phyloP scores from a whole-genome alignment of 2,329 filamentous ascomycete species.

The Xylaria sp. region DNA sequence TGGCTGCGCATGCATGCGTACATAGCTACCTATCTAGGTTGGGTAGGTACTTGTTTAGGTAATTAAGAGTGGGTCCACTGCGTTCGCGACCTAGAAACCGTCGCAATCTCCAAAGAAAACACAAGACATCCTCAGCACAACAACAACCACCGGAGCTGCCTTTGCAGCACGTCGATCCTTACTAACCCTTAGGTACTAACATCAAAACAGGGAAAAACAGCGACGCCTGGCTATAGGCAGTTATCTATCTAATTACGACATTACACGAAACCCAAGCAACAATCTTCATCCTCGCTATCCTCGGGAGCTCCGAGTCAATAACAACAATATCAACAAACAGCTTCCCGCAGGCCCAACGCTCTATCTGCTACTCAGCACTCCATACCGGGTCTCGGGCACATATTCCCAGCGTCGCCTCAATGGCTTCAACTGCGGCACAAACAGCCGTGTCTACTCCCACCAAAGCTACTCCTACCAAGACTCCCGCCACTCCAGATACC shows the following conservation, averaged over 20 bases:
- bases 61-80: constrained; percentile 13
- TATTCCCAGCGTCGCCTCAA: constrained; percentile 35
- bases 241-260: constrained; percentile 19
- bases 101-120: constrained; percentile 34
- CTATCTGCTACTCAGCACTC: not conserved
- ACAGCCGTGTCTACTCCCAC: constrained; percentile 57
- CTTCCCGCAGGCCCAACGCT: not conserved
- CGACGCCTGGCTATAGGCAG: not conserved
- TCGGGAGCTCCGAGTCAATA: constrained; percentile 18
- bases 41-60: too few relatives aligned
- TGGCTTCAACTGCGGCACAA: constrained; percentile 49
- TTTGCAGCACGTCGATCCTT: constrained; percentile 34
- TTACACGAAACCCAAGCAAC: not conserved
- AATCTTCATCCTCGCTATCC: not conserved
- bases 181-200: constrained; percentile 41
- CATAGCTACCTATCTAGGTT: not conserved
- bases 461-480: constrained; percentile 53
- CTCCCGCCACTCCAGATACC: constrained; percentile 58
- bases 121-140: constrained; percentile 23
- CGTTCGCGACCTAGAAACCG: constrained; percentile 33
- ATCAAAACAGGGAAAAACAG: not conserved
- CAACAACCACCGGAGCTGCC: constrained; percentile 31
- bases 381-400: not conserved
- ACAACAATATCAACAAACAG: constrained; percentile 21
- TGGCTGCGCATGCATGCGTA: constrained; percentile 1